Conservation (phyloP, 2,329 filamentous ascomycete genomes). For the Ascochyta lentis region DNA sequence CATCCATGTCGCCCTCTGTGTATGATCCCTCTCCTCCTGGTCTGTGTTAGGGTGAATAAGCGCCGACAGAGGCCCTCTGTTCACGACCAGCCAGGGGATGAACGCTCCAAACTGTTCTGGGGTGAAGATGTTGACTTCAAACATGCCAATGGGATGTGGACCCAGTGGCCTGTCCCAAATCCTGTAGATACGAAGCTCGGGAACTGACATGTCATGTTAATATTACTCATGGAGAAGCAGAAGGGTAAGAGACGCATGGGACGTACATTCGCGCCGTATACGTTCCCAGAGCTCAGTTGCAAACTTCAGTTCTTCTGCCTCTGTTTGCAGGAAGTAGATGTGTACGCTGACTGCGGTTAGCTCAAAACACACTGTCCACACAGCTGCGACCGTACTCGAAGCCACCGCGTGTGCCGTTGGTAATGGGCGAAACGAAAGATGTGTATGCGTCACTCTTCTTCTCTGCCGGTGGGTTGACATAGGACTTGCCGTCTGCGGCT, state of each 20-base stretch:
- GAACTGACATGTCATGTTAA: constrained; percentile 63
- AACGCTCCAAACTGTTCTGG: constrained; percentile 90
- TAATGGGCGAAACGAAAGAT: constrained; percentile 71
- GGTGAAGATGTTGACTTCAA: constrained; percentile 87
- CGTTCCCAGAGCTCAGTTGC: constrained; percentile 78
- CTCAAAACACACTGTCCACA: neutral
- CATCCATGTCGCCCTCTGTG: constrained; percentile 76
- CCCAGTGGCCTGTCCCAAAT: constrained; percentile 81
- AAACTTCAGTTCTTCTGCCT: constrained; percentile 68
- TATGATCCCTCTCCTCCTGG: constrained; percentile 68
- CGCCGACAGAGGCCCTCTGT: constrained; percentile 79
- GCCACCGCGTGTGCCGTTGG: constrained; percentile 70
- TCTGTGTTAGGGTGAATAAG: constrained; percentile 84
- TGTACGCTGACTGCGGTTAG: constrained; percentile 61
- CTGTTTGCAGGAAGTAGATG: constrained; percentile 77
- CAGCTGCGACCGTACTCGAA: constrained; percentile 65
- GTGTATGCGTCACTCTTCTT: constrained; percentile 72
- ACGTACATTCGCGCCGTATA: constrained; percentile 78
- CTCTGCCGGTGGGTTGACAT: constrained; percentile 68
- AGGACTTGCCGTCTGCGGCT: constrained; percentile 78
- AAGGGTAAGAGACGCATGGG: neutral
- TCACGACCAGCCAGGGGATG: constrained; percentile 81
- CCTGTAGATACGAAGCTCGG: constrained; percentile 81
- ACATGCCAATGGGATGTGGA: constrained; percentile 86
- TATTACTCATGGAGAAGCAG: constrained; percentile 5